phyloP scores from a whole-genome alignment of 1,139 yeast species.

The Suhomyces bolitotheri region DNA sequence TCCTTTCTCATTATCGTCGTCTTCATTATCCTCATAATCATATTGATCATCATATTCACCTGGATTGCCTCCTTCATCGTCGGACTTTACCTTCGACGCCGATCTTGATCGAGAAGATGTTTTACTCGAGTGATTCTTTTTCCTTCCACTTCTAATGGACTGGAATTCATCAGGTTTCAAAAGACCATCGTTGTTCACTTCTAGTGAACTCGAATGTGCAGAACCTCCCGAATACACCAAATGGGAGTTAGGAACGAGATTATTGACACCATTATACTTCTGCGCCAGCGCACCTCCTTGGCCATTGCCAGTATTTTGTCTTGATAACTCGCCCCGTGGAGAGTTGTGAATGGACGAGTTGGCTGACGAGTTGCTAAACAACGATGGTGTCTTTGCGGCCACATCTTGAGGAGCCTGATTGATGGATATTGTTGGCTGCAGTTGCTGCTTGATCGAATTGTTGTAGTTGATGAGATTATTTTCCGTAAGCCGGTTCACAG shows the following conservation, averaged over 20 bases:
- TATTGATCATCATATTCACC: conserved; percentile 17
- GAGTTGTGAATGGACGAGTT: conserved; percentile 31
- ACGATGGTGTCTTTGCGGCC: conserved; percentile 45
- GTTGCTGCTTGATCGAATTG: conserved; percentile 18
- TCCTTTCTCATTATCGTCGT: conserved; percentile 14
- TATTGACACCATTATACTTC: conserved; percentile 13
- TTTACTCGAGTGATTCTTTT: conserved; percentile 29
- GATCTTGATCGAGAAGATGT: conserved; percentile 17
- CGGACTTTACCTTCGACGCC: conserved; percentile 16
- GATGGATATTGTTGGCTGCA: conserved; percentile 27
- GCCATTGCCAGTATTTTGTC: conserved; percentile 13
- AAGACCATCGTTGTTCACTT: conserved; percentile 19
- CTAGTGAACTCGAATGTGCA: conserved; percentile 8
- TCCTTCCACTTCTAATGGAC: conserved; percentile 35
- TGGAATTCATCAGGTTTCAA: conserved; percentile 41
- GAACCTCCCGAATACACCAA: conserved; percentile 14
- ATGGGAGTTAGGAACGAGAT: conserved; percentile 21
- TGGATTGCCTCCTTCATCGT: conserved; percentile 16
- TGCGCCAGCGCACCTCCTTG: conserved; percentile 2
- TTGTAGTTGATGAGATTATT: conserved; percentile 25
- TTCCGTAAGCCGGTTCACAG: conserved; percentile 27
- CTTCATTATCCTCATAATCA: conserved; percentile 15
- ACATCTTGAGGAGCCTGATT: conserved; percentile 37
- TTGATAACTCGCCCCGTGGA: conserved; percentile 16
- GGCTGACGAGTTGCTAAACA: conserved; percentile 44